Evolutionary conservation across 108 stramenopile species (phyloP).

Genomic region (Skeletonema marinoi): DNA sequence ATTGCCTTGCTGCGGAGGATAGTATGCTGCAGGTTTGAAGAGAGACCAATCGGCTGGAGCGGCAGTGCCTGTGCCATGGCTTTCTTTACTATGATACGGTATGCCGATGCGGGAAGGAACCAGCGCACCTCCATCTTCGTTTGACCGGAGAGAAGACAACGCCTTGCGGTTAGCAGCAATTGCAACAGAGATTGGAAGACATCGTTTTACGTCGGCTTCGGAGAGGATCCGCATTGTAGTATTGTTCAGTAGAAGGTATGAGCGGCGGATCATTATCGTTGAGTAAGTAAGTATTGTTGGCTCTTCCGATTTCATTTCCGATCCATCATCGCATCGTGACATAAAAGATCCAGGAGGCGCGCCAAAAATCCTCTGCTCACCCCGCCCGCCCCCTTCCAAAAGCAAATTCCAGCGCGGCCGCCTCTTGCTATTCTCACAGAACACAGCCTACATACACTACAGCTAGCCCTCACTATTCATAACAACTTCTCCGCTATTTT

Average conservation of each 20-base stretch:
- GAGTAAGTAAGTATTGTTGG: too few species aligned
- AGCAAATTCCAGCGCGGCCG: too few species aligned
- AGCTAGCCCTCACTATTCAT: too few species aligned
- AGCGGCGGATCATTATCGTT: background rate
- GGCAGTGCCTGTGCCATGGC: background rate
- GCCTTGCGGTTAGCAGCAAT: conserved; percentile 65
- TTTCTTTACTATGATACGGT: conserved; percentile 30
- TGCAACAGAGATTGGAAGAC: conserved; percentile 55
- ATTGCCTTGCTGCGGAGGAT: conserved; percentile 12
- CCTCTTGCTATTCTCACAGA: too few species aligned
- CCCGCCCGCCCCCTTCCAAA: too few species aligned
- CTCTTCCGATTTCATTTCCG: too few species aligned
- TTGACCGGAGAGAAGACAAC: conserved; percentile 45
- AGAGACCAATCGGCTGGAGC: conserved; percentile 70
- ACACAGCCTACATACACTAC: too few species aligned
- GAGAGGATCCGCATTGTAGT: conserved; percentile 63
- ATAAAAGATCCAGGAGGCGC: too few species aligned
- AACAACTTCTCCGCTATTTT: too few species aligned
- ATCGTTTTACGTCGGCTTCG: conserved; percentile 62
- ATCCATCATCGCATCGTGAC: background rate
- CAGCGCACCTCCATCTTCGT: conserved; percentile 45
- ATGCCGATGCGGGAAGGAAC: conserved; percentile 69
- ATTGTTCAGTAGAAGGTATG: conserved; percentile 8
- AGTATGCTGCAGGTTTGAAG: conserved; percentile 83
- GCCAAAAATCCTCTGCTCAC: too few species aligned